A percentile compares a stretch with the other conserved stretches of the same genome.
phyloP scores from a whole-genome alignment of 345 rosid species.

The Eucalyptus pauciflora region DNA sequence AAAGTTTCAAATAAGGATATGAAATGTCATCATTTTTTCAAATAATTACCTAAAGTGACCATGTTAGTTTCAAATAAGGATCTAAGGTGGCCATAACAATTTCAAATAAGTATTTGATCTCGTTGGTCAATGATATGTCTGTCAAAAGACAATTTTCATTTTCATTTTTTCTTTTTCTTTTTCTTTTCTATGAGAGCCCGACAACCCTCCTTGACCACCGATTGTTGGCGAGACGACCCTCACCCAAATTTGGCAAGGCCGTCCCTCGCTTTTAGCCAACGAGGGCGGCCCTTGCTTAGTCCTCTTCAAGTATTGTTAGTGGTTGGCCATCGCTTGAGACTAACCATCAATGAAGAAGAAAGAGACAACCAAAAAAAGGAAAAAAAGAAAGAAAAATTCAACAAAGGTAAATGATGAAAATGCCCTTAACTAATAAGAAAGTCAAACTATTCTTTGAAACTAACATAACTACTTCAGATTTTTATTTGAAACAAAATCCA shows the following conservation, averaged over 20 bases:
- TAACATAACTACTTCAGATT: accelerated
- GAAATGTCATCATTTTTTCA: accelerated
- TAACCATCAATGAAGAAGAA: accelerated
- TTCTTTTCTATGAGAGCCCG: accelerated
- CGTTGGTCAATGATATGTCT: accelerated
- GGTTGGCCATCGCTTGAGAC: too few relatives aligned
- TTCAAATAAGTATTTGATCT: accelerated
- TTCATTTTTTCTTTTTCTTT: too few relatives aligned
- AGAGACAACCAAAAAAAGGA: too few relatives aligned
- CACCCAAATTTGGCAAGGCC: too few relatives aligned
- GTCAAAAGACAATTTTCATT: too few relatives aligned
- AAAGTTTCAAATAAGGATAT: accelerated
- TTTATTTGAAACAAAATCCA: too few relatives aligned
- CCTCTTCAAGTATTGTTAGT: accelerated
- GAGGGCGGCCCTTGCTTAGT: accelerated
- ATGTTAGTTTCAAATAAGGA: accelerated
- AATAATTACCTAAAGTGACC: accelerated
- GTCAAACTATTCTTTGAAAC: too few relatives aligned
- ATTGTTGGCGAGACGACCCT: accelerated
- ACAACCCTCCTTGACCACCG: accelerated
- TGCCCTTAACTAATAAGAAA: too few relatives aligned
- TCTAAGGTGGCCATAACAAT: accelerated
- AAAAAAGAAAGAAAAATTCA: too few relatives aligned
- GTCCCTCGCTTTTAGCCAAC: accelerated
- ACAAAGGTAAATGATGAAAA: too few relatives aligned